These are phyloP conservation scores for Sporothrix dimorphospora DNA, from an alignment of 2,329 filamentous ascomycete genomes.

Conservation along the genomic window DNA sequence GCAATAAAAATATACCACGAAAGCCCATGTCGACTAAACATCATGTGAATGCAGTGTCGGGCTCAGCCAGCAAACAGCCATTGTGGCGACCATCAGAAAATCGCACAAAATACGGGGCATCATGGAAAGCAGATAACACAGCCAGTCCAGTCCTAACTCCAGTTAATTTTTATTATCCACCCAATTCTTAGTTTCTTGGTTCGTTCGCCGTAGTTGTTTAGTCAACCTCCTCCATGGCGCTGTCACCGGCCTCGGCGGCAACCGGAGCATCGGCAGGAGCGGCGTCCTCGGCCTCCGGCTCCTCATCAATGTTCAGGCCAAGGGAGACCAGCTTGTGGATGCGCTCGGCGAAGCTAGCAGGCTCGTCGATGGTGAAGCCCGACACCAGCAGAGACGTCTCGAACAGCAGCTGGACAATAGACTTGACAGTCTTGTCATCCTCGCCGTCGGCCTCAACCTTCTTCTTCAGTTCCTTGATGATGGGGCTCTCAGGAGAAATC, in stretches of 20 bases:
- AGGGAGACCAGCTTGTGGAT: conserved; percentile 99
- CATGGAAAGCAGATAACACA: conserved; percentile 33
- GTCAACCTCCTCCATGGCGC: conserved; percentile 99
- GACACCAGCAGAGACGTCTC: conserved; percentile 98
- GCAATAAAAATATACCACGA: not conserved
- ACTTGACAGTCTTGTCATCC: conserved; percentile 99
- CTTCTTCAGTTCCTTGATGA: conserved; percentile 98
- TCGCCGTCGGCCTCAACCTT: conserved; percentile 98
- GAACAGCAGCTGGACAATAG: conserved; percentile 96
- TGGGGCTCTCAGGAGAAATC: conserved; percentile 97
- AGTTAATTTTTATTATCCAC: conserved; percentile 46
- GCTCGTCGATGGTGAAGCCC: conserved; percentile 99
- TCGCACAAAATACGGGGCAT: conserved; percentile 28
- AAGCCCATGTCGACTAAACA: not conserved
- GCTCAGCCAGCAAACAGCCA: not conserved
- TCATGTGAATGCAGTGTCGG: not conserved
- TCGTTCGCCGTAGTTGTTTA: conserved; percentile 54
- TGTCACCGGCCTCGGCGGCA: conserved; percentile 72
- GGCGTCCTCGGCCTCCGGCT: conserved; percentile 72
- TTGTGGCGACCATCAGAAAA: not conserved
- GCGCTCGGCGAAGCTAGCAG: conserved; percentile 94
- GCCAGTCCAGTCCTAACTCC: conserved; percentile 46
- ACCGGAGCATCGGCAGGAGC: conserved; percentile 61
- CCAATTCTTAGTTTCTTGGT: conserved; percentile 36
- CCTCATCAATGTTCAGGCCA: conserved; percentile 95